Evolutionary conservation across 805 yeast species (phyloP).

Genomic region (Komagataella kurtzmanii): DNA sequence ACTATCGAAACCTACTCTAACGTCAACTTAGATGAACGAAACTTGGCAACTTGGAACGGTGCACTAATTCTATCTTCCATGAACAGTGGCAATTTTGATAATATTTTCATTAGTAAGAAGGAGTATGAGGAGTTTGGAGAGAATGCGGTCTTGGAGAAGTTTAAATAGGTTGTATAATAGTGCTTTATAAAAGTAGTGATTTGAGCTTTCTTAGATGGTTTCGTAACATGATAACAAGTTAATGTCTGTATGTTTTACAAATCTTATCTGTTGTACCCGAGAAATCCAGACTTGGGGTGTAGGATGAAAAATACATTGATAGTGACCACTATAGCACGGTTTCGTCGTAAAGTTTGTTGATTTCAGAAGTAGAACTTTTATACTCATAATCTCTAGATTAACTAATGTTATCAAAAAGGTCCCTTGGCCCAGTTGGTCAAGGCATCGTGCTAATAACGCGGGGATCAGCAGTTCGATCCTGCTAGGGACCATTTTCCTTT

Average conservation of each 20-base stretch:
- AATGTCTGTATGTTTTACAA: too few species aligned
- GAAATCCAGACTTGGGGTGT: too few species aligned
- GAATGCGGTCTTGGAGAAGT: slow-evolving; percentile 27
- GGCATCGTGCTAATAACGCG: slow-evolving; percentile 13
- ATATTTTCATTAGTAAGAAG: slow-evolving; percentile 44
- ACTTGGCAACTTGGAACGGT: slow-evolving; percentile 57
- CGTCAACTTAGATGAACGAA: slow-evolving; percentile 34
- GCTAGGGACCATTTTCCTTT: slow-evolving; percentile 43
- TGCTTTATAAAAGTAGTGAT: too few species aligned
- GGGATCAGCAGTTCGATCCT: slow-evolving; percentile 63
- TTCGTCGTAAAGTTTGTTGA: too few species aligned
- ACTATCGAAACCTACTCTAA: slow-evolving; percentile 24
- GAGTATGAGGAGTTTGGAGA: slow-evolving; percentile 56
- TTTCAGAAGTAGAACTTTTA: too few species aligned
- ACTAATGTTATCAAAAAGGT: background rate
- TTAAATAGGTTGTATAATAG: slow-evolving; percentile 17
- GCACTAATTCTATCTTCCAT: slow-evolving; percentile 46
- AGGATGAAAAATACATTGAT: too few species aligned
- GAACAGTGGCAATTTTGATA: slow-evolving; percentile 42
- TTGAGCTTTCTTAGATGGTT: background rate
- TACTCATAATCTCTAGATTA: too few species aligned
- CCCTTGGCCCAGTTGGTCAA: slow-evolving; percentile 13
- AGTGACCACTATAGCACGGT: too few species aligned
- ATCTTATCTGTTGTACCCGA: too few species aligned
- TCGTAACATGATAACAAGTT: too few species aligned